These are phyloP conservation scores for Nidula microcarpa DNA, from an alignment of 768 basidiomycete species.

Conservation along the genomic window DNA sequence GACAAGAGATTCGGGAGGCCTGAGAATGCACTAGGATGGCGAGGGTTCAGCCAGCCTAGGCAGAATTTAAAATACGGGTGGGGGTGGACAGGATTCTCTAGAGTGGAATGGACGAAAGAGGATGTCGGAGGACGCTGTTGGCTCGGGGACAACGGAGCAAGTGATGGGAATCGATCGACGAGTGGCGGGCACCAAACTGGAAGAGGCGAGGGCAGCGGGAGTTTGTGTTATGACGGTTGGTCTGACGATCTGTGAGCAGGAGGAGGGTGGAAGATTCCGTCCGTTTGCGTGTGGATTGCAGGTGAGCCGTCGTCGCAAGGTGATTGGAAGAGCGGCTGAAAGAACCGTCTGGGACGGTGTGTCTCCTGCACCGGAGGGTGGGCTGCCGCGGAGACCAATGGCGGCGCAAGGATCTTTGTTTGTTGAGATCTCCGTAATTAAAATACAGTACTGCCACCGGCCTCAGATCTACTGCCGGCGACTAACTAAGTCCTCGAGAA, in stretches of 20 bases:
- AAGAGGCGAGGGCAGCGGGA: slow-evolving; percentile 10
- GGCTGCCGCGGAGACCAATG: not conserved
- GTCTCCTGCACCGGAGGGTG: no score
- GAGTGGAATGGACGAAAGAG: not conserved
- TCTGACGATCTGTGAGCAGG: not conserved
- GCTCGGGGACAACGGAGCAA: slow-evolving; percentile 1
- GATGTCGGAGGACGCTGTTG: slow-evolving; percentile 1
- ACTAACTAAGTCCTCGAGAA: slow-evolving; percentile 32
- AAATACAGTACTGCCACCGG: slow-evolving; percentile 26
- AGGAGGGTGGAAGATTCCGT: slow-evolving; percentile 11
- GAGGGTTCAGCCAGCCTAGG: no score
- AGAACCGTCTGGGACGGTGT: not conserved
- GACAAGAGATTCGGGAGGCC: not conserved
- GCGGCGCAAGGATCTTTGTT: not conserved
- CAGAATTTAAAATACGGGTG: no score
- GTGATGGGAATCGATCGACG: slow-evolving; percentile 5
- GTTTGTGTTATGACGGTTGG: slow-evolving; percentile 1
- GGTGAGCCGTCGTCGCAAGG: not conserved
- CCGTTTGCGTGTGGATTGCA: not conserved
- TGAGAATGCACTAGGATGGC: not conserved
- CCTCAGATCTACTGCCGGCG: slow-evolving; percentile 31
- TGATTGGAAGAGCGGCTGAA: not conserved
- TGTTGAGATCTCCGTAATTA: slow-evolving; percentile 19
- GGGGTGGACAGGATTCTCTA: no score
- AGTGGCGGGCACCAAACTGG: not conserved